phyloP scores from a whole-genome alignment of 768 basidiomycete genomes.

The Boletus rubescentipes region DNA sequence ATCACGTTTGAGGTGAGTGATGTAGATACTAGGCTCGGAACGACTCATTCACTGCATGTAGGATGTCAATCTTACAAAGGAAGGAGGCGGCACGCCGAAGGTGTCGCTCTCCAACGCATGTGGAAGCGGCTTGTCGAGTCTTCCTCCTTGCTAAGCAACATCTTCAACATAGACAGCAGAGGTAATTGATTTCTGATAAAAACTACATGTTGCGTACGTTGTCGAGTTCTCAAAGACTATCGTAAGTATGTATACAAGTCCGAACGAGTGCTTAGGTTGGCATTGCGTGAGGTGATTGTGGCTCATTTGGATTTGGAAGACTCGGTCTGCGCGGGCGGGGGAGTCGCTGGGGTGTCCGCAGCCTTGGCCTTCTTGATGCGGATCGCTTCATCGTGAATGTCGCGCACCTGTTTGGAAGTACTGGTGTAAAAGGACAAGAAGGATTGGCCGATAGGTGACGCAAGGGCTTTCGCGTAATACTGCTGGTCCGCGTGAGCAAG shows the following conservation, averaged over 20 bases:
- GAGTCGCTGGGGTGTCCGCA: slow-evolving; percentile 3
- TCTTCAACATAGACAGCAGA: no score
- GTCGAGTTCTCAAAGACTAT: background rate
- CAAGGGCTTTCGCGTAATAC: slow-evolving; percentile 78
- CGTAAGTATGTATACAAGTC: slow-evolving; percentile 4
- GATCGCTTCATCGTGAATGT: slow-evolving; percentile 91
- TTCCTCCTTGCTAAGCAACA: background rate
- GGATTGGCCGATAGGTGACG: slow-evolving; percentile 75
- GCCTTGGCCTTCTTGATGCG: slow-evolving; percentile 72
- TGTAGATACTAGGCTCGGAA: no score
- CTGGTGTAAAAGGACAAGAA: slow-evolving; percentile 82
- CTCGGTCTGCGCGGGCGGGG: slow-evolving; percentile 11
- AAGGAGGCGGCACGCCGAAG: background rate
- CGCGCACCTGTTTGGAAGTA: slow-evolving; percentile 83
- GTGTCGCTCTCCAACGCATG: slow-evolving; percentile 3
- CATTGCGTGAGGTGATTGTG: background rate
- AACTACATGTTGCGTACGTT: no score
- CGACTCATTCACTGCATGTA: background rate
- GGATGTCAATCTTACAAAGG: slow-evolving; percentile 10
- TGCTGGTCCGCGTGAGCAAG: slow-evolving; percentile 28
- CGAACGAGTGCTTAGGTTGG: background rate
- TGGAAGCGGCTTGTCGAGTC: background rate
- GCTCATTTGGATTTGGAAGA: slow-evolving; percentile 7
- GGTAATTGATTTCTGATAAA: no score
- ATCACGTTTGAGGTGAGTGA: slow-evolving; percentile 13